Conservation (phyloP, 2,329 filamentous ascomycete species). For the Keithomyces neogunnii region DNA sequence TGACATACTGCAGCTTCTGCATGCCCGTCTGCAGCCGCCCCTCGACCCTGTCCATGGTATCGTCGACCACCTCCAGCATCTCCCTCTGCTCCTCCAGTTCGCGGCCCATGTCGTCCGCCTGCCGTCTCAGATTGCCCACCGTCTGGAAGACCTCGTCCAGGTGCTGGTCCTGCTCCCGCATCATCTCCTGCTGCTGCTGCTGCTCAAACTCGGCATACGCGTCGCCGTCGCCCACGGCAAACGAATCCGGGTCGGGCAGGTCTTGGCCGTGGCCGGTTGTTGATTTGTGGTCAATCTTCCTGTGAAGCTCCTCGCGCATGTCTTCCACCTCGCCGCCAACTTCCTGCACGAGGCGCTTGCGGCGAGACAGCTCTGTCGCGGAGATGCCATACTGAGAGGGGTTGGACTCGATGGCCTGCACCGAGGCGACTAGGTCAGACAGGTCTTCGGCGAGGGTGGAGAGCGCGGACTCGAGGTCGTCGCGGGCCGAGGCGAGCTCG, state of each 20-base stretch:
- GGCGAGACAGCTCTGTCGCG: conserved; percentile 69
- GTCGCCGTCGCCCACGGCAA: conserved; percentile 42
- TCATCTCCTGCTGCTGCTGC: conserved; percentile 81
- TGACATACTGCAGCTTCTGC: conserved; percentile 76
- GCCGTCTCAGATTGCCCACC: conserved; percentile 79
- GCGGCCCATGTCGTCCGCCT: conserved; percentile 92
- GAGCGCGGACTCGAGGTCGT: conserved; percentile 59
- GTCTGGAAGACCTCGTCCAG: conserved; percentile 89
- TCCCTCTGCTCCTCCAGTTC: conserved; percentile 92
- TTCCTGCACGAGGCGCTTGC: conserved; percentile 77
- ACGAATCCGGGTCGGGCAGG: conserved; percentile 44
- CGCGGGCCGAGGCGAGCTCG: conserved; percentile 72
- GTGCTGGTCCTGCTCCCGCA: conserved; percentile 90
- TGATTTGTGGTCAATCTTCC: conserved; percentile 34
- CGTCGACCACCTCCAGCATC: conserved; percentile 80
- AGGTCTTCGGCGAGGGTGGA: conserved; percentile 72
- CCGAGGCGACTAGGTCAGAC: conserved; percentile 77
- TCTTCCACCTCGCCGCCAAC: conserved; percentile 82
- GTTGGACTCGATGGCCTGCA: conserved; percentile 78
- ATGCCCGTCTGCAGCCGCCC: conserved; percentile 79
- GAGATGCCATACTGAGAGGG: conserved; percentile 83
- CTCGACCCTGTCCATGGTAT: conserved; percentile 76
- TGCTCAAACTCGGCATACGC: conserved; percentile 79
- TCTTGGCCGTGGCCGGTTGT: conserved; percentile 27
- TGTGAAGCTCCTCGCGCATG: conserved; percentile 76